Evolutionary conservation across 805 yeast species (phyloP), one percentile per base, ranked within the genome.

Genomic region (Lachancea lanzarotensis): DNA sequence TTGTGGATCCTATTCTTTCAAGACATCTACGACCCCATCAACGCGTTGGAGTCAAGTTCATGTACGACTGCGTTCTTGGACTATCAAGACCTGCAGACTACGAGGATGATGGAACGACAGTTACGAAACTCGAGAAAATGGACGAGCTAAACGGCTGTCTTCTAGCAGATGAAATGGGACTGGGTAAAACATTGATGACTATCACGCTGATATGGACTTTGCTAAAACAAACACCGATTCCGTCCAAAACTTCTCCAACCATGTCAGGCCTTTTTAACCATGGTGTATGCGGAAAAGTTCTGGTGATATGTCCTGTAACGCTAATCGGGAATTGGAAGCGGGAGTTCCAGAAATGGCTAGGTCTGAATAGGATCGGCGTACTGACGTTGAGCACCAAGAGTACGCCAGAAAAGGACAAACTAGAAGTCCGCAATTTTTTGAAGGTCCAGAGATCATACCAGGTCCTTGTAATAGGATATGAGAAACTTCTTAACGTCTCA

Each of bases 141-240:
- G 61, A 56, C 16, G 48, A 50, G 38, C 52, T 65, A 15, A 53
- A 65, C 35, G 98, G 98, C 0, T 90, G 91, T 2, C 66, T 93
- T 4, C 63, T 93, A 35, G 98, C 98, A 0, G 98, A 93, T 63
- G 98, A 91, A 55, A 93, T 93, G 98, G 98, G 98, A 0, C 69
- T 93, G 15, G 96, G 96, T 2, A 85, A 85, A 56, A 90, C 98
- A 0, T 65, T 93, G 35, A 90, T 82, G 76, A 79, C 96, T 0
- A 91, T 93, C 5, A 59, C 95, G 0, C 61, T 88, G 34, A 73
- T 91, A 3, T 88, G 95, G 95, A 88, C 96, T 0, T 63, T 93
- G 16, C 61, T 87, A 16, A 81, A 75, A 50, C 88, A 84, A 52
- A 74, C 76, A 13, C 88, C 90, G 0, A 54, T 50, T 43, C 60